Conservation (phyloP, 2,329 filamentous ascomycete species). For the Cladophialophora immunda region DNA sequence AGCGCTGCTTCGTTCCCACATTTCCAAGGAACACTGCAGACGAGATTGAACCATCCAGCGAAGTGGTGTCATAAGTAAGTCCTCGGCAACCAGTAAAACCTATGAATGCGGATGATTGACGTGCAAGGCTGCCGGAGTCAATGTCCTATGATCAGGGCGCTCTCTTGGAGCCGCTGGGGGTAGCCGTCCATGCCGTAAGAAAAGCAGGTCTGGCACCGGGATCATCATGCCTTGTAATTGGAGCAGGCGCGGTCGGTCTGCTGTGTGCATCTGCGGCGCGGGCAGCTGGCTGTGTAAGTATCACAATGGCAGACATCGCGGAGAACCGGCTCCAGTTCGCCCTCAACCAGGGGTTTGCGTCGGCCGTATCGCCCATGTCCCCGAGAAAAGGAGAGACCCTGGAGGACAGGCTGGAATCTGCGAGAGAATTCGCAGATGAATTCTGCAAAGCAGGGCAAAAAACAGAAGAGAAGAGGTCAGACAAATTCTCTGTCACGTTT, state of each 20-base stretch:
- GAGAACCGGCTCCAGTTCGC: conserved; percentile 40
- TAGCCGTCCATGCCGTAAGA: conserved; percentile 67
- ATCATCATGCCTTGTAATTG: conserved; percentile 42
- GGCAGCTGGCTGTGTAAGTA: conserved; percentile 68
- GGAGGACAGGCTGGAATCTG: not conserved
- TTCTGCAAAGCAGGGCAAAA: not conserved
- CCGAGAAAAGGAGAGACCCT: not conserved
- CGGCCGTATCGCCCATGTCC: not conserved
- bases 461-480: conserved; percentile 50
- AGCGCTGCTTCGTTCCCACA: conserved; percentile 64
- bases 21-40: conserved; percentile 67
- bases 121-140: conserved; percentile 57
- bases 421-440: not conserved
- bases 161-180: conserved; percentile 70
- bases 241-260: conserved; percentile 7
- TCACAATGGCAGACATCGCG: conserved; percentile 71
- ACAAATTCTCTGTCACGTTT: conserved; percentile 67
- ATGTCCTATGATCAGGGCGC: conserved; percentile 67
- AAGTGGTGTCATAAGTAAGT: conserved; percentile 62
- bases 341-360: not conserved
- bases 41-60: conserved; percentile 69
- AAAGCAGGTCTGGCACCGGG: conserved; percentile 66
- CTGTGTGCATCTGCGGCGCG: conserved; percentile 49
- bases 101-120: not conserved
- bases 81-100: not conserved